phyloP scores from a whole-genome alignment of 345 rosid species.

The Lepidium aucheri region DNA sequence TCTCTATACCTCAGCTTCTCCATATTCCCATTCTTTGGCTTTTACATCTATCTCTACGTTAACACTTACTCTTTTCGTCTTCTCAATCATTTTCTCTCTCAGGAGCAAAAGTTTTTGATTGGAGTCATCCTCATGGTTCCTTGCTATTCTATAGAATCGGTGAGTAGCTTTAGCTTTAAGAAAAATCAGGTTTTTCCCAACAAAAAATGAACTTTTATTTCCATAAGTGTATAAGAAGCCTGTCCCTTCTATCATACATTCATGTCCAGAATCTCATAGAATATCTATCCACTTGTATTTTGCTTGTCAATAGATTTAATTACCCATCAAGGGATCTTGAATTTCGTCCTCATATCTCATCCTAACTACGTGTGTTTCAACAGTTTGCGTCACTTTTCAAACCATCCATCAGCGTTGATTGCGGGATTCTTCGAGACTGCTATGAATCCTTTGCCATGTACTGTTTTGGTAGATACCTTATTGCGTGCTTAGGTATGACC shows the following conservation, averaged over 20 bases:
- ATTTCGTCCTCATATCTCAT: not conserved
- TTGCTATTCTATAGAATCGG: slow-evolving; percentile 87
- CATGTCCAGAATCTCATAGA: not conserved
- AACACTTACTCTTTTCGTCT: not conserved
- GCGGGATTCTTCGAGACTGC: slow-evolving; percentile 89
- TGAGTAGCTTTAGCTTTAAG: slow-evolving; percentile 27
- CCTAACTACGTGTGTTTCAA: not conserved
- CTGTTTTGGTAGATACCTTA: slow-evolving; percentile 98
- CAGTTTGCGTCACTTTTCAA: slow-evolving; percentile 88
- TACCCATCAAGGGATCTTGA: not conserved
- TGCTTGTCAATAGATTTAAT: too few species aligned
- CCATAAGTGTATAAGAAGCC: too few species aligned
- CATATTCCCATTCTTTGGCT: not conserved
- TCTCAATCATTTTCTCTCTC: slow-evolving; percentile 11
- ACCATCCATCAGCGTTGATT: slow-evolving; percentile 85
- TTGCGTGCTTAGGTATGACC: slow-evolving; percentile 90
- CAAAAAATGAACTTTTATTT: too few species aligned
- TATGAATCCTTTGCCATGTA: slow-evolving; percentile 99
- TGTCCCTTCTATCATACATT: not conserved
- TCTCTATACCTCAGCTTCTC: not conserved
- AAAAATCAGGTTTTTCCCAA: not conserved
- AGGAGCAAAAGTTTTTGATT: slow-evolving; percentile 96
- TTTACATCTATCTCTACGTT: not conserved
- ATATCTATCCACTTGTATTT: not conserved
- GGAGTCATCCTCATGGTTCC: slow-evolving; percentile 99